Evolutionary conservation across 306 rosid genomes (phyloP).

Genomic region (Argentina anserina): DNA sequence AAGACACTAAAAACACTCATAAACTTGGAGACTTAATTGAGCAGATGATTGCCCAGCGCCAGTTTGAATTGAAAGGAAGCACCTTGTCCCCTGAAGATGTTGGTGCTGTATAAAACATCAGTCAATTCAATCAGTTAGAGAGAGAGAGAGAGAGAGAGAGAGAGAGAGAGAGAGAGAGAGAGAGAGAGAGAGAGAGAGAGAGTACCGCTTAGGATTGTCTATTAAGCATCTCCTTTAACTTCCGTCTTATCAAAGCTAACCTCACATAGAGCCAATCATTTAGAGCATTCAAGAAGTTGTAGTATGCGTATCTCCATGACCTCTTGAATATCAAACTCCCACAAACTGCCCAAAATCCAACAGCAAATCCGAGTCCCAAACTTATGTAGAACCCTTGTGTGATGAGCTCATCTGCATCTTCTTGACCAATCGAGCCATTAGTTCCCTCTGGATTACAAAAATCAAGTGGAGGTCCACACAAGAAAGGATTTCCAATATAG

Average conservation of each 20-base stretch:
- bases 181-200: too few species aligned
- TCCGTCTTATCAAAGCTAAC: not conserved
- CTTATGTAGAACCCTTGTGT: conserved; percentile 14
- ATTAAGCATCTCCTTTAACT: not conserved
- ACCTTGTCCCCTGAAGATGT: not conserved
- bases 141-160: too few species aligned
- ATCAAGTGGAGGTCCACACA: conserved; percentile 3
- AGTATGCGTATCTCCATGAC: conserved; percentile 27
- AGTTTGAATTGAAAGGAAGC: too few species aligned
- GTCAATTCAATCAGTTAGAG: not conserved
- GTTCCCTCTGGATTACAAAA: not conserved
- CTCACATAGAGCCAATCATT: conserved; percentile 4
- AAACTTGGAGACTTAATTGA: too few species aligned
- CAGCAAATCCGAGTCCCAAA: conserved; percentile 7
- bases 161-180: too few species aligned
- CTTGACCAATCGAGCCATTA: not conserved
- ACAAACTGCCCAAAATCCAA: conserved; percentile 38
- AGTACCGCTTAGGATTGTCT: not conserved
- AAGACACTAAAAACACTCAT: too few species aligned
- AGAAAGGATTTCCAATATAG: not conserved
- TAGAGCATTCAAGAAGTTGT: conserved; percentile 11
- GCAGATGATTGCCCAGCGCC: too few species aligned
- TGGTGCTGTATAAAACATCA: not conserved
- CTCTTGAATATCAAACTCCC: conserved; percentile 13
- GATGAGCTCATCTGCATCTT: not conserved